Base-by-base conservation (phyloP, 2,329 filamentous ascomycete species). In the Colletotrichum higginsianum region DNA sequence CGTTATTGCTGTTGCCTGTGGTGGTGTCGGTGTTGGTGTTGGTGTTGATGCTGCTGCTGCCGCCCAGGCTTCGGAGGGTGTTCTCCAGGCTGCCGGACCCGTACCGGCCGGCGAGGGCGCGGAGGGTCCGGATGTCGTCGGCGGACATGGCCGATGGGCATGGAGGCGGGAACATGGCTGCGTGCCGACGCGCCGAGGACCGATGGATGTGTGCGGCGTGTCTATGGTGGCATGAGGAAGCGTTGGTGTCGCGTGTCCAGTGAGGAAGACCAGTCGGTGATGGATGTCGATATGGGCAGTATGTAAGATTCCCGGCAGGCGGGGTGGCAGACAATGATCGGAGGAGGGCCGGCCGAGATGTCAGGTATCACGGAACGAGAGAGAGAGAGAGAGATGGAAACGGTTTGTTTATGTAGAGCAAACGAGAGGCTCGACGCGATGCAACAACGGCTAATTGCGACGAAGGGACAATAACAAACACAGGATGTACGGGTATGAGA, bases 41-140 rank as follows among this genome's bases (percentile, higher is more conserved):
- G 23, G 57, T 13, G 13, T 42, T n/a, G 57, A 65, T 18, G 3
- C 42, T 13, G 57, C 23, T 44, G 18, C 13, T 38, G 23, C 56
- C n/a, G 64, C 49, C 67, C 1, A 71, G 61, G 46, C 30, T 68
- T 4, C 58, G 64, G 13, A 71, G 58, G 1, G 65, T 68, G 46
- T 38, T 50, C 35, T 61, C 46, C 42, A 71, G 21, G 30, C 56
- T 65, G 15, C 60, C 56, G 3, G 66, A 56, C 13, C 70, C 70
- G 49, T 72, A 72, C 1, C 70, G 70, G 9, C 55, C 60, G 18
- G 70, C 66, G 23, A 72, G 70, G 16, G 60, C 56, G 9, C 55
- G 55, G 4, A 72, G 55, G 26, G 46, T 49, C 18, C 57, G 47
- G 9, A 66, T 26, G 44, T 72, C 70, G 42, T 70, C 66, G 2